phyloP scores from a whole-genome alignment of 257 asterid species.

The Mentha longifolia region DNA sequence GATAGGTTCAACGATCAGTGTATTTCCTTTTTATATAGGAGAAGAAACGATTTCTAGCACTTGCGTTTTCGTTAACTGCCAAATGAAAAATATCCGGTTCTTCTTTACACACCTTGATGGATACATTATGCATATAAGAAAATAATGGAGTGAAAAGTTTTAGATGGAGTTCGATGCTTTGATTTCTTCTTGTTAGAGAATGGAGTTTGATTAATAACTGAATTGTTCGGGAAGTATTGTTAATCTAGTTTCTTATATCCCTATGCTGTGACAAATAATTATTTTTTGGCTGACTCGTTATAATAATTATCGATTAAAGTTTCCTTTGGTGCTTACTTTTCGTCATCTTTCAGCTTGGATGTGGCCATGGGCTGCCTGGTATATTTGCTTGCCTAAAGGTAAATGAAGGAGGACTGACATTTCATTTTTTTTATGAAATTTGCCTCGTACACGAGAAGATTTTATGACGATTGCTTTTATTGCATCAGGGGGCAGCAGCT shows the following conservation, averaged over 20 bases:
- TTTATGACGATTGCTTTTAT: constrained; percentile 14
- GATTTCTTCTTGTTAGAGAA: neutral
- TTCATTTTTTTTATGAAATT: constrained; percentile 14
- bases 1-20: constrained; percentile 8
- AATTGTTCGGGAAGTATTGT: neutral
- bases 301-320: constrained; percentile 11
- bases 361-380: constrained; percentile 99
- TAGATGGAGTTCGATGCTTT: neutral
- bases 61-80: neutral
- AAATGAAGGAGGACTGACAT: constrained; percentile 20
- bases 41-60: neutral
- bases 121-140: neutral
- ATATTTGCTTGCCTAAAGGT: constrained; percentile 82
- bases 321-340: constrained; percentile 21
- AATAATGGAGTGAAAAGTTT: neutral
- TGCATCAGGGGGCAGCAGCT: constrained; percentile 63
- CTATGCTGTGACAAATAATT: neutral
- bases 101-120: neutral
- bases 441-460: constrained; percentile 1
- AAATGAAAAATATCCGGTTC: neutral
- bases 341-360: constrained; percentile 78
- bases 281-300: neutral
- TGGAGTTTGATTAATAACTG: constrained; percentile 1
- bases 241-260: neutral
- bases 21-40: neutral